Conservation (phyloP, 2,329 filamentous ascomycete genomes). For the Sordariomycetes sp. region DNA sequence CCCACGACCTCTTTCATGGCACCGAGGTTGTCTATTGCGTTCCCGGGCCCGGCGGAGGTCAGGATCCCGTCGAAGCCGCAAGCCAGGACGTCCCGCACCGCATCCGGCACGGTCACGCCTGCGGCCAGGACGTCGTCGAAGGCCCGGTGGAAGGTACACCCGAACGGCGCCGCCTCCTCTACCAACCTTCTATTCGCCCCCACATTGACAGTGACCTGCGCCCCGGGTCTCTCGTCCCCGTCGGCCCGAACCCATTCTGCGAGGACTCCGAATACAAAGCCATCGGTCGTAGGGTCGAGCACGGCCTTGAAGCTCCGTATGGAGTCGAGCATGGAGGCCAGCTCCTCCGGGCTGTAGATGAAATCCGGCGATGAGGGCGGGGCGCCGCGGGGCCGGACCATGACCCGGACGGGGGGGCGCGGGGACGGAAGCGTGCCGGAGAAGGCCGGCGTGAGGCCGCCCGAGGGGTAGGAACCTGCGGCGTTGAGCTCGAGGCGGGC, state of each 20-base stretch:
- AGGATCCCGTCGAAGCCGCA: conserved; percentile 41
- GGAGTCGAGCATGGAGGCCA: conserved; percentile 28
- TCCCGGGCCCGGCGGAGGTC: conserved; percentile 38
- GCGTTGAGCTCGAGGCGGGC: conserved; percentile 44
- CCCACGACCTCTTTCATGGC: conserved; percentile 24
- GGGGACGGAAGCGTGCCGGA: conserved; percentile 1
- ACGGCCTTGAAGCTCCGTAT: conserved; percentile 26
- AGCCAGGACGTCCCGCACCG: conserved; percentile 21
- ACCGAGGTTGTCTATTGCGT: conserved; percentile 25
- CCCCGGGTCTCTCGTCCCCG: neutral
- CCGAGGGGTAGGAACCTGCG: conserved; percentile 33
- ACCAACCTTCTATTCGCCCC: conserved; percentile 29
- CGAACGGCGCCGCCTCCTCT: conserved; percentile 25
- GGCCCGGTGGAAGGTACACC: conserved; percentile 44
- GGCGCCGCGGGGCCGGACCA: conserved; percentile 38
- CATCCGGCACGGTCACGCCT: conserved; percentile 10
- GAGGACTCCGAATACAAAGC: conserved; percentile 46
- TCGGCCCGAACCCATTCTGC: neutral
- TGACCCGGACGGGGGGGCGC: conserved; percentile 34
- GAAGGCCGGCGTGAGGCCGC: conserved; percentile 39
- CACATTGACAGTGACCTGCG: conserved; percentile 16
- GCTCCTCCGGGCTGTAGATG: conserved; percentile 15
- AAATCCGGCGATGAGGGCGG: conserved; percentile 1
- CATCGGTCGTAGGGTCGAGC: conserved; percentile 30
- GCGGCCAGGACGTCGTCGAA: conserved; percentile 35